Conservation (phyloP, 2,329 filamentous ascomycete genomes). For the Aureobasidium uvarum region DNA sequence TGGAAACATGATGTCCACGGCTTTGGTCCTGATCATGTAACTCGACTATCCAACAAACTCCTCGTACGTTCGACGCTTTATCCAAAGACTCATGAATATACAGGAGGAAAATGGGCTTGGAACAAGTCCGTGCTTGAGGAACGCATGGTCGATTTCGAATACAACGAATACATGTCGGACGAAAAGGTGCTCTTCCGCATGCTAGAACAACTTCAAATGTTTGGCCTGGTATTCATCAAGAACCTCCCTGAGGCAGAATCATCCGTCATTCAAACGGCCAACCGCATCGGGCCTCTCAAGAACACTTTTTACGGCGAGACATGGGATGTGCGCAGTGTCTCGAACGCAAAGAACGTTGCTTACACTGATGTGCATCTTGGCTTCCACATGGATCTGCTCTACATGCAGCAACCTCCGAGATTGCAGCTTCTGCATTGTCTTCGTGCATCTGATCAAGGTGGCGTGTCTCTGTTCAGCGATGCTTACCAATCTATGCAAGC, state of each 20-base stretch:
- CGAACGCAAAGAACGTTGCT: conserved; percentile 84
- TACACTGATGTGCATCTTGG: conserved; percentile 78
- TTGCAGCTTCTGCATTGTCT: conserved; percentile 90
- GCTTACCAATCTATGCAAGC: conserved; percentile 59
- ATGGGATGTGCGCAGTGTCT: conserved; percentile 83
- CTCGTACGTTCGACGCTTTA: conserved; percentile 19
- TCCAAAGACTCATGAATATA: conserved; percentile 1
- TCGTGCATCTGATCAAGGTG: conserved; percentile 73
- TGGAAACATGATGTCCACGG: conserved; percentile 60
- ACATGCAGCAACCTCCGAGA: conserved; percentile 74
- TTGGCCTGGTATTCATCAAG: conserved; percentile 75
- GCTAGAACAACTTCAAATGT: conserved; percentile 60
- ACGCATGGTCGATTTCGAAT: conserved; percentile 62
- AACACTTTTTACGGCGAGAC: conserved; percentile 89
- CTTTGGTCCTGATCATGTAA: conserved; percentile 45
- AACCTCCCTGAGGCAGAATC: conserved; percentile 61
- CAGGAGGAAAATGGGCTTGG: conserved; percentile 42
- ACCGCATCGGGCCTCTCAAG: conserved; percentile 72
- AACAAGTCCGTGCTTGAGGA: conserved; percentile 46
- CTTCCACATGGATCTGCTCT: conserved; percentile 91
- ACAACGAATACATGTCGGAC: conserved; percentile 66
- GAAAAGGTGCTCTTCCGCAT: conserved; percentile 59
- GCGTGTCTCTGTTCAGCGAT: conserved; percentile 84
- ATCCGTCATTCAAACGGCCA: conserved; percentile 64
- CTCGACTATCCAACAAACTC: conserved; percentile 34